These are phyloP conservation scores for Tremella yokohamensis DNA, from an alignment of 768 basidiomycete genomes.

Conservation along the genomic window DNA sequence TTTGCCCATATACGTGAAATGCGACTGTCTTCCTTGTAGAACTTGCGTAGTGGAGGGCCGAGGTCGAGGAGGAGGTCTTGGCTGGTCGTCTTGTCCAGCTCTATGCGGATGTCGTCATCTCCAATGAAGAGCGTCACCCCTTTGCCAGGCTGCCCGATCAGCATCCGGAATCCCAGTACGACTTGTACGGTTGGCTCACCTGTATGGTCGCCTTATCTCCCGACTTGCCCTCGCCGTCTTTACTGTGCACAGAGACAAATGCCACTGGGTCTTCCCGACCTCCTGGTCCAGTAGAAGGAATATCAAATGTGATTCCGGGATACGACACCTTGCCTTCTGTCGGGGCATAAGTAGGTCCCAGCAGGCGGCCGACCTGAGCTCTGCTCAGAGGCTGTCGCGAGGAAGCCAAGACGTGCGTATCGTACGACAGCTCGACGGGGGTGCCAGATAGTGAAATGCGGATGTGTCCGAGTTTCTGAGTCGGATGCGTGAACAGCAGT, in stretches of 20 bases:
- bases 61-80: conserved; percentile 77
- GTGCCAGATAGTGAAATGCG: conserved; percentile 9
- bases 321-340: conserved; percentile 35
- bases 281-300: conserved; percentile 11
- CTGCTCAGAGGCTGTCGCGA: conserved; percentile 16
- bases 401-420: conserved; percentile 24
- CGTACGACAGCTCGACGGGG: conserved; percentile 21
- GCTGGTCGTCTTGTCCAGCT: conserved; percentile 70
- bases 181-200: too few species aligned
- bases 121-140: conserved; percentile 43
- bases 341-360: conserved; percentile 44
- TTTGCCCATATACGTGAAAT: conserved; percentile 39
- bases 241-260: conserved; percentile 14
- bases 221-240: conserved; percentile 11
- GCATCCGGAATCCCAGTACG: not conserved
- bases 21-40: conserved; percentile 76
- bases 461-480: conserved; percentile 34
- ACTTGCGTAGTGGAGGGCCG: conserved; percentile 69
- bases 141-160: conserved; percentile 21
- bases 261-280: conserved; percentile 31
- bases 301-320: conserved; percentile 46
- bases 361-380: conserved; percentile 27
- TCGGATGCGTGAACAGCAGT: conserved; percentile 42
- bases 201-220: not conserved
- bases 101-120: conserved; percentile 58